Conservation (phyloP, 2,329 filamentous ascomycete species). For the Biscogniauxia marginata region DNA sequence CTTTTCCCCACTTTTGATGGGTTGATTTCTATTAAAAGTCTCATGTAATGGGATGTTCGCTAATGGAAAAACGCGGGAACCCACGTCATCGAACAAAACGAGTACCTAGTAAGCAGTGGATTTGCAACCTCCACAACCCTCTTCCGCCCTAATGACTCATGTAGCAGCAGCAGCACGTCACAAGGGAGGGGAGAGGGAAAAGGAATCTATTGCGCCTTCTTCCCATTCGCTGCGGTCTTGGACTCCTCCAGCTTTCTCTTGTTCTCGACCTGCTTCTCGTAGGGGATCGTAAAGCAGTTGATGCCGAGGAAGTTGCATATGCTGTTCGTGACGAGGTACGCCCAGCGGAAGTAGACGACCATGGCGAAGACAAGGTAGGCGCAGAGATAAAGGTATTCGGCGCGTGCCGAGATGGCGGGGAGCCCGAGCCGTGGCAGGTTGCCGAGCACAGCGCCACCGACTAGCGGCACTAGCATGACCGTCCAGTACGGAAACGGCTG, state of each 20-base stretch:
- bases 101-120: too few species aligned
- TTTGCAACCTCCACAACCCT: too few species aligned
- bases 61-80: too few species aligned
- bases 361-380: conserved; percentile 80
- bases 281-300: conserved; percentile 85
- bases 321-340: conserved; percentile 81
- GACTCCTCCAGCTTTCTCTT: conserved; percentile 37
- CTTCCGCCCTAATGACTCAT: too few species aligned
- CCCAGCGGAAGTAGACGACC: conserved; percentile 91
- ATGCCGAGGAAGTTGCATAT: conserved; percentile 94
- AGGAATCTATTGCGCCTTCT: conserved; percentile 27
- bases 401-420: conserved; percentile 58
- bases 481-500: conserved; percentile 98
- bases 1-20: background rate
- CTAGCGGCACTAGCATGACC: conserved; percentile 79
- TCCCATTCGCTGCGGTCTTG: conserved; percentile 26
- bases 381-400: conserved; percentile 80
- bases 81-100: too few species aligned
- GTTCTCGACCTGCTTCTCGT: conserved; percentile 58
- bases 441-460: conserved; percentile 78
- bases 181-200: too few species aligned
- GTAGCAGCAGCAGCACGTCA: too few species aligned
- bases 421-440: conserved; percentile 81
- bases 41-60: background rate
- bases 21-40: background rate